These are phyloP conservation scores for Chlorokybus atmophyticus DNA, from an alignment of 139 green algal genomes.

Conservation along the genomic window DNA sequence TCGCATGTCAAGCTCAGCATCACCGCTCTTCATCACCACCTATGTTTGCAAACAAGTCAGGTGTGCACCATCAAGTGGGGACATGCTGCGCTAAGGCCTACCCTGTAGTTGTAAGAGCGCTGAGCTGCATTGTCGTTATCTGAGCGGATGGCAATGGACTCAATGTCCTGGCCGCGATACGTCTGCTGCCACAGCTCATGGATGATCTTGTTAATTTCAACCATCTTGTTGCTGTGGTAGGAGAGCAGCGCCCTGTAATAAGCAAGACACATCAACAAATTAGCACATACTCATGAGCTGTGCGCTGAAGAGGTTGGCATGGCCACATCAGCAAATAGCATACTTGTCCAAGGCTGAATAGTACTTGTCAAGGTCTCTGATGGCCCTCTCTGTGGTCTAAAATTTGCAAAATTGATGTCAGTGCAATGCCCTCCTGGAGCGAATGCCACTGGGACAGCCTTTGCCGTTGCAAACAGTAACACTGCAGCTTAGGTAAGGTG, in stretches of 20 bases:
- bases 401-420: no score
- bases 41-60: constrained; percentile 5
- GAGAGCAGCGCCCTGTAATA: constrained; percentile 59
- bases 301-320: no score
- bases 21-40: constrained; percentile 39
- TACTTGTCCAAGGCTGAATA: constrained; percentile 81
- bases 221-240: constrained; percentile 93
- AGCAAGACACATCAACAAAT: constrained; percentile 12
- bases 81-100: constrained; percentile 34
- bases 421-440: no score
- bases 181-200: constrained; percentile 99
- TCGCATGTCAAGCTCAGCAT: constrained; percentile 94
- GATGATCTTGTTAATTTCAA: constrained; percentile 90
- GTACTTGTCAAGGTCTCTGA: constrained; percentile 82
- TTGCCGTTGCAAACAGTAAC: no score
- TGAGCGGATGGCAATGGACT: constrained; percentile 71
- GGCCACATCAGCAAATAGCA: no score
- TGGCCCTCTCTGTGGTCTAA: constrained; percentile 76
- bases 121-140: constrained; percentile 13
- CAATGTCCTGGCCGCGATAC: constrained; percentile 87
- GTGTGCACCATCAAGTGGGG: not conserved
- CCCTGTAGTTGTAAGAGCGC: constrained; percentile 90
- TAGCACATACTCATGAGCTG: no score
- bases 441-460: no score
- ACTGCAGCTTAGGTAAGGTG: no score